Evolutionary conservation across 176 grass and related monocot species (phyloP).

Genomic region (Canna indica): DNA sequence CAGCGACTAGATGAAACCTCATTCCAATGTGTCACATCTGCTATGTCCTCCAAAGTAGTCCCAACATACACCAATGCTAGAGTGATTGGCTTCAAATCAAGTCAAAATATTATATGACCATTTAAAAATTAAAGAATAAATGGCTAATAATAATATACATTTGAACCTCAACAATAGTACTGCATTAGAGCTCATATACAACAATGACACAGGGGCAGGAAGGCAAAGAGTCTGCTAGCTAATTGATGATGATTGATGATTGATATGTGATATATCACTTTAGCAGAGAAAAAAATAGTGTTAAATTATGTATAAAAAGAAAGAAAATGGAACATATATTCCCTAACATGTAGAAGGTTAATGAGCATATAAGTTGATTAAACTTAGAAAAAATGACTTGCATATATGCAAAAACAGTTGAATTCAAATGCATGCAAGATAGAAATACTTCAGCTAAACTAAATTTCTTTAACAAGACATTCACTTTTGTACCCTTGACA

Average conservation of each 20-base stretch:
- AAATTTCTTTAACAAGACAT: too few relatives aligned
- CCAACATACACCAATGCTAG: background rate
- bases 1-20: background rate
- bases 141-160: background rate
- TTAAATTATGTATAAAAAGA: background rate
- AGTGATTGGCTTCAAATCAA: conserved; percentile 4
- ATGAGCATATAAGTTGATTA: background rate
- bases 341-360: background rate
- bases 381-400: too few relatives aligned
- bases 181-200: background rate
- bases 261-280: background rate
- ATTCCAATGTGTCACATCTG: conserved; percentile 6
- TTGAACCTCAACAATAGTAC: background rate
- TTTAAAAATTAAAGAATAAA: background rate
- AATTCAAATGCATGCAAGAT: background rate
- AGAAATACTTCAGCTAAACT: too few relatives aligned
- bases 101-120: background rate
- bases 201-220: background rate
- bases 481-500: too few relatives aligned
- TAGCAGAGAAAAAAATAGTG: background rate
- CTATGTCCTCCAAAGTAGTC: conserved; percentile 1
- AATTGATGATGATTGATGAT: background rate
- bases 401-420: background rate
- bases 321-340: background rate
- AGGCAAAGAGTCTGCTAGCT: background rate